phyloP scores from a whole-genome alignment of 108 stramenopile species.

The Cyclotella kingstonii region DNA sequence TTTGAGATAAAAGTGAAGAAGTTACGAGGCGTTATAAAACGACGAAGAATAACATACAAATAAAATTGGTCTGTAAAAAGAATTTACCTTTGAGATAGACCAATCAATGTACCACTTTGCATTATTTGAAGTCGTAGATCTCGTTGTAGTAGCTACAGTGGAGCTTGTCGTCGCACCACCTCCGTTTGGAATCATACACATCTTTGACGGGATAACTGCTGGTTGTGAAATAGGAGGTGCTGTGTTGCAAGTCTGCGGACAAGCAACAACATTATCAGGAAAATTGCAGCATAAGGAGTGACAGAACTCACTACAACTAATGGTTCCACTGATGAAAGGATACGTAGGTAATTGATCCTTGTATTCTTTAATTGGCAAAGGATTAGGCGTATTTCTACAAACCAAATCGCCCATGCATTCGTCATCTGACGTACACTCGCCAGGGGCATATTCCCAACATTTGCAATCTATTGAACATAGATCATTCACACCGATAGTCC shows the following conservation, averaged over 20 bases:
- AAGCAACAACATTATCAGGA: conserved; percentile 6
- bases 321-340: not conserved
- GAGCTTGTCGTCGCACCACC: conserved; percentile 1
- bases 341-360: conserved; percentile 7
- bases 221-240: not conserved
- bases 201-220: conserved; percentile 1
- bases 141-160: conserved; percentile 10
- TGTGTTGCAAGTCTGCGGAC: conserved; percentile 16
- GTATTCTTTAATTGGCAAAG: conserved; percentile 3
- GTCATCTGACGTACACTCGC: conserved; percentile 34
- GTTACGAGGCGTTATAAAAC: too few species aligned
- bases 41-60: not conserved
- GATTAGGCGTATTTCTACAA: conserved; percentile 19
- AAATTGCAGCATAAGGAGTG: conserved; percentile 10
- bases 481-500: conserved; percentile 12
- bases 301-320: conserved; percentile 12
- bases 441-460: conserved; percentile 42
- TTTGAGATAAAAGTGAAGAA: too few species aligned
- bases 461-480: conserved; percentile 40
- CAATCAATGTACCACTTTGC: conserved; percentile 15
- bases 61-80: not conserved
- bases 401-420: conserved; percentile 47
- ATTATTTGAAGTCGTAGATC: not conserved
- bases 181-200: conserved; percentile 4
- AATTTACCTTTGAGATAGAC: conserved; percentile 8